These are phyloP conservation scores for Colletotrichum sp. DNA, from an alignment of 2,329 filamentous ascomycete species.

Conservation along the genomic window DNA sequence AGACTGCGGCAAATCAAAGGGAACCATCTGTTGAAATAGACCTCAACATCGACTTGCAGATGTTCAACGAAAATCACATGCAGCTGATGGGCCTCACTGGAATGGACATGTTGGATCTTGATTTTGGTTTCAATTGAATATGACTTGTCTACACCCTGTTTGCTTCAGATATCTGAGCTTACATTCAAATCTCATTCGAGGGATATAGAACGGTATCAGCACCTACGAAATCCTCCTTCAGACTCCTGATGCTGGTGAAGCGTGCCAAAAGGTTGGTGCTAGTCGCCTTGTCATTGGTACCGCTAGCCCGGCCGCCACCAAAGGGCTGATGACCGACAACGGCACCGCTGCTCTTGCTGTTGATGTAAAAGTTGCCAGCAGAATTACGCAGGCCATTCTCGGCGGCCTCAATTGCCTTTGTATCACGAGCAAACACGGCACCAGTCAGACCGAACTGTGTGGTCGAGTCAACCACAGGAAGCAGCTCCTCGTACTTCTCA, in stretches of 20 bases:
- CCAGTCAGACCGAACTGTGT: slow-evolving; percentile 81
- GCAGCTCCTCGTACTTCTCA: slow-evolving; percentile 65
- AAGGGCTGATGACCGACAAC: slow-evolving; percentile 77
- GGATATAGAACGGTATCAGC: slow-evolving; percentile 69
- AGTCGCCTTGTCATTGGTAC: slow-evolving; percentile 76
- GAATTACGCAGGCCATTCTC: slow-evolving; percentile 74
- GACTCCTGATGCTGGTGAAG: slow-evolving; percentile 69
- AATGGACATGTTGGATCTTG: slow-evolving; percentile 25
- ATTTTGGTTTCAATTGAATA: background rate
- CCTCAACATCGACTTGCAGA: background rate
- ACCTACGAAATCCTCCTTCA: slow-evolving; percentile 77
- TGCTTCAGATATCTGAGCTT: too few species aligned
- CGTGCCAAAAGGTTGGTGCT: slow-evolving; percentile 65
- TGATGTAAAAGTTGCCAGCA: slow-evolving; percentile 86
- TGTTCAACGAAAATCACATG: slow-evolving; percentile 22
- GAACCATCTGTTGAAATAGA: background rate
- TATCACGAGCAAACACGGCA: slow-evolving; percentile 74
- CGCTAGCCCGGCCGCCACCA: slow-evolving; percentile 69
- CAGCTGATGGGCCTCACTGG: slow-evolving; percentile 27
- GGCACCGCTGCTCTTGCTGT: slow-evolving; percentile 79
- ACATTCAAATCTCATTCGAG: slow-evolving; percentile 66
- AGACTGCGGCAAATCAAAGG: background rate
- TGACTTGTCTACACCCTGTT: background rate
- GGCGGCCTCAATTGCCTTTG: slow-evolving; percentile 67
- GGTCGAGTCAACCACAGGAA: slow-evolving; percentile 67